Evolutionary conservation across 331 rosid species (phyloP), one percentile per base, ranked within the genome.

Genomic region (Telfairia occidentalis): DNA sequence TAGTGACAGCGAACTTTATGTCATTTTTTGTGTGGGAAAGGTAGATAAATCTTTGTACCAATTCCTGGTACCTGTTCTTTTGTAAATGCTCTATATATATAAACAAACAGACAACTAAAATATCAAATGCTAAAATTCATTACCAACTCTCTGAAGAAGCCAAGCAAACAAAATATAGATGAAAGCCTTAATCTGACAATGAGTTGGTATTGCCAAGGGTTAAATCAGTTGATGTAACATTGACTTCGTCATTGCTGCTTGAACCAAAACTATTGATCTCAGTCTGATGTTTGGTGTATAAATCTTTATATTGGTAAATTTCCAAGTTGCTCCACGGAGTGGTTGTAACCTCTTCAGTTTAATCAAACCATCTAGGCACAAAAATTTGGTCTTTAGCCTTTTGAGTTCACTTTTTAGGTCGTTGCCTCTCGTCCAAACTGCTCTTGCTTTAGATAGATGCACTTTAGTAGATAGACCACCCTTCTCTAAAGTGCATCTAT

Each of bases 251-350:
- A 37, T 18, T 6, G 49, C 85, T 72, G 73, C 79, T 80, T 0
- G 90, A 86, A 79, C 81, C 79, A 0, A 88, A 85, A 78, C 74
- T 74, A 78, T 90, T 92, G 2, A 77, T 35, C 23, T 83, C 82
- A 67, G 90, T 87, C 34, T 80, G 90, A 74, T 89, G 87, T 60
- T 88, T 83, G 3, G 86, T 9, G 73, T 93, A 93, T 84, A 83
- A 86, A 67, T 87, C 88, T 40, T 90, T 93, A 57, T 84, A 93
- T 61, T 79, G 88, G 78, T 89, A 93, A 52, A 93, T 80, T 86
- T 93, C 97, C 86, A 90, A 82, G 53, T 93, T 96, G 43, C 96
- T 97, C 98, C 97, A 93, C 42, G 98, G 98, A 70, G 98, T 90
- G 53, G 90, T 2, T 34, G 90, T 59, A 73, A 88, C 87, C 78